phyloP scores from a whole-genome alignment of 164 flowering plant genomes.

The Vitis rupestris region DNA sequence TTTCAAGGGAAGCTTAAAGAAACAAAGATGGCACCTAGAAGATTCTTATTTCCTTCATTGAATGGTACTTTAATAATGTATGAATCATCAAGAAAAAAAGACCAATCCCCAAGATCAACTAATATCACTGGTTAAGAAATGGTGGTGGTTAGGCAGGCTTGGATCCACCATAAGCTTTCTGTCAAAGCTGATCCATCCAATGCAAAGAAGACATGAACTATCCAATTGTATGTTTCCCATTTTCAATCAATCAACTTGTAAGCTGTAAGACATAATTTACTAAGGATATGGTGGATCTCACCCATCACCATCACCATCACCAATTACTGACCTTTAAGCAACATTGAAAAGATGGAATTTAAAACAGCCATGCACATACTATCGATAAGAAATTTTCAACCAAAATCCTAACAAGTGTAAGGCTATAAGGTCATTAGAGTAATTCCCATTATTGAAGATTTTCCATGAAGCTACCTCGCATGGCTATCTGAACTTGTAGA shows the following conservation, averaged over 20 bases:
- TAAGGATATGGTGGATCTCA: no score
- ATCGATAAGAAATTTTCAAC: neutral
- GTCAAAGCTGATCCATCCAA: neutral
- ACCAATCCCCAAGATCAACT: neutral
- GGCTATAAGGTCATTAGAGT: neutral
- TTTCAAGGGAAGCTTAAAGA: neutral
- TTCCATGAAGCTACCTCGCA: constrained; percentile 64
- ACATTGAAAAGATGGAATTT: neutral
- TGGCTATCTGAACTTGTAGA: constrained; percentile 84
- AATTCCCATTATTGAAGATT: neutral
- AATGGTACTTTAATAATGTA: neutral
- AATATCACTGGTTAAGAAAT: neutral
- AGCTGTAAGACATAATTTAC: no score
- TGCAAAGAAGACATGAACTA: neutral
- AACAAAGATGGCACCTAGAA: neutral
- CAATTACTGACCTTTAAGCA: neutral
- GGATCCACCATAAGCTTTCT: neutral
- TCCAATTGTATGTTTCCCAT: neutral
- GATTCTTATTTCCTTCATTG: neutral
- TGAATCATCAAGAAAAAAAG: neutral
- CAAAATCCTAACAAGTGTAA: neutral
- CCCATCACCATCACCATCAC: no score
- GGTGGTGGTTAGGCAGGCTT: neutral
- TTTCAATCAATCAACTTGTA: neutral
- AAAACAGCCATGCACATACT: neutral